These are phyloP conservation scores for Niebla homalea DNA, from an alignment of 495 filamentous ascomycete species.

Conservation along the genomic window DNA sequence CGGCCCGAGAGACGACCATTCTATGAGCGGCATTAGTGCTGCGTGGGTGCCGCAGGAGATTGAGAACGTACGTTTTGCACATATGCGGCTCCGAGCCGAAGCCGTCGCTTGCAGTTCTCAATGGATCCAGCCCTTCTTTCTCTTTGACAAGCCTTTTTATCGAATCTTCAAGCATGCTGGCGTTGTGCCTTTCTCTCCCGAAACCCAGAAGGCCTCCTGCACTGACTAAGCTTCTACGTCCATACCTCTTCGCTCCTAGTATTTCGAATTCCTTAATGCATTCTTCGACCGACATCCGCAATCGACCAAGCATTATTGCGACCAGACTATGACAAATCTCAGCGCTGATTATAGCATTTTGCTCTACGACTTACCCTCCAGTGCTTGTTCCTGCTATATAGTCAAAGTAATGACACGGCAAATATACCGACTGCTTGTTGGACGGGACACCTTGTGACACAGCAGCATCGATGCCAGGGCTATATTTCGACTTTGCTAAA, in stretches of 20 bases:
- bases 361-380: neutral
- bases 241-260: neutral
- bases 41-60: neutral
- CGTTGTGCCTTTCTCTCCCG: neutral
- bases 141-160: neutral
- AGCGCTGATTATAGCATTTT: neutral
- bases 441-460: neutral
- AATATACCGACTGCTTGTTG: neutral
- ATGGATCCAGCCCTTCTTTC: neutral
- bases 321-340: neutral
- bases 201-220: neutral
- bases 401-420: neutral
- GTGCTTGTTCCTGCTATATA: neutral
- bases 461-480: neutral
- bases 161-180: neutral
- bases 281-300: neutral
- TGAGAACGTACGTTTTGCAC: neutral
- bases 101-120: neutral
- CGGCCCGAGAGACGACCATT: neutral
- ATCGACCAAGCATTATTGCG: conserved; percentile 1
- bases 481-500: neutral
- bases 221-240: neutral
- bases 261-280: neutral
- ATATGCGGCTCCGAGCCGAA: neutral
- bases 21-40: neutral